Percentiles rank a stretch among this genome's conserved stretches.
Conservation (phyloP, 23 red algal genomes). For the Cyanidioschyzon merolae region DNA sequence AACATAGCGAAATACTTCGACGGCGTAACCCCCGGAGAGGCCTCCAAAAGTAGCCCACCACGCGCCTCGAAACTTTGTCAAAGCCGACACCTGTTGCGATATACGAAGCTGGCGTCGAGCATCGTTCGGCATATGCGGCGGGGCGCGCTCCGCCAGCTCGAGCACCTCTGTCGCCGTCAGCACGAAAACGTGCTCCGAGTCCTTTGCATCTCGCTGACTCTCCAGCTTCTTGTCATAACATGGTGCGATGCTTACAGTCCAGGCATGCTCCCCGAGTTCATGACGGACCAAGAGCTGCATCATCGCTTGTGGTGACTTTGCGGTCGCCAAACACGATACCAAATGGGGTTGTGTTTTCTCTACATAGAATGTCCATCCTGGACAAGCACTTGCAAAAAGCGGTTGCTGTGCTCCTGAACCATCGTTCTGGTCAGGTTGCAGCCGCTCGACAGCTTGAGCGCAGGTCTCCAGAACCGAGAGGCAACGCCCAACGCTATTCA, state of each 20-base stretch:
- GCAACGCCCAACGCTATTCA: conserved; percentile 39
- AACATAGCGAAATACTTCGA: conserved; percentile 11
- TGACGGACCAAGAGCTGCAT: conserved; percentile 14
- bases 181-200: conserved; percentile 34
- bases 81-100: background rate
- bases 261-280: conserved; percentile 15
- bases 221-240: conserved; percentile 88
- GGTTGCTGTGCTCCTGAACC: conserved; percentile 1
- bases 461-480: conserved; percentile 30
- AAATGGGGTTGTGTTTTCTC: conserved; percentile 65
- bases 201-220: conserved; percentile 36
- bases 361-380: conserved; percentile 59
- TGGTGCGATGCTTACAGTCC: conserved; percentile 37
- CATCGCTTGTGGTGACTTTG: conserved; percentile 52
- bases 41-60: background rate
- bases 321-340: conserved; percentile 22
- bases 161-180: conserved; percentile 54
- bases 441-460: conserved; percentile 38
- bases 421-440: background rate
- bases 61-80: background rate
- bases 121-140: background rate
- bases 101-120: background rate
- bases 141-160: conserved; percentile 11
- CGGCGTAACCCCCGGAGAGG: conserved; percentile 2
- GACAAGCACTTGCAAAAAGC: conserved; percentile 51